Base-by-base conservation (phyloP, 768 basidiomycete species). In the Grammothele lineata region DNA sequence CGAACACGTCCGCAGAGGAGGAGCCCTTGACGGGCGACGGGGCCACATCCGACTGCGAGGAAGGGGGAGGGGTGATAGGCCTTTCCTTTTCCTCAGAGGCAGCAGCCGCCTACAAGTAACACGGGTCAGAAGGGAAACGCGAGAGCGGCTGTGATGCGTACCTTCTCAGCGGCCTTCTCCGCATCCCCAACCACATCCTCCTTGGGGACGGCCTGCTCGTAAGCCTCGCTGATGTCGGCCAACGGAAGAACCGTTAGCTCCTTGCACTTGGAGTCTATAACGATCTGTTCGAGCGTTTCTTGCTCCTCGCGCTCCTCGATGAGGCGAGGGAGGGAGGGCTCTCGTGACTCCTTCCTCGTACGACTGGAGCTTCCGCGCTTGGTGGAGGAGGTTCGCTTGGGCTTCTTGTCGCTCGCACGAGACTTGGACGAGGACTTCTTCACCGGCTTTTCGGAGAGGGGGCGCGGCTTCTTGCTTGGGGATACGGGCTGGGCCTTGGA, bases 191-290 rank as follows among this genome's bases (percentile, higher is more conserved):
- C 40, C 19, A 44, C 25, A n/a, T 58, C 55, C n/a, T 47, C 47
- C 40, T 57, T 37, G 17, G 48, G 36, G 21, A 52, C 25, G 18
- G 56, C 47, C 41, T 59, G 51, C 39, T 82, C 81, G 59, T 85
- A 87, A 0, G 87, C 87, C 51, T 76, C 34, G 73, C 64, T 83
- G 39, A 90, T 80, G 62, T 90, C 87, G 30, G 87, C 87, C 55
- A 90, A 65, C 36, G 87, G 87, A 57, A 76, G 70, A 54, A 90
- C 87, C 4, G 87, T 90, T 54, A 89, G 61, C 57, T 87, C 87
- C 59, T 88, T 87, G 66, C 87, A 88, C 40, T 76, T 77, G n/a
- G 87, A 78, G 57, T 87, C 80, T 43, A 84, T 80, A 34, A 71
- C 65, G 3, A 71, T 72, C 59, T 87, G 83, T 14, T 71, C 60